A percentile compares a stretch with the other conserved stretches of the same genome.
Evolutionary conservation across 768 basidiomycete genomes (phyloP).

Genomic region (Macrolepiota dolichaula): DNA sequence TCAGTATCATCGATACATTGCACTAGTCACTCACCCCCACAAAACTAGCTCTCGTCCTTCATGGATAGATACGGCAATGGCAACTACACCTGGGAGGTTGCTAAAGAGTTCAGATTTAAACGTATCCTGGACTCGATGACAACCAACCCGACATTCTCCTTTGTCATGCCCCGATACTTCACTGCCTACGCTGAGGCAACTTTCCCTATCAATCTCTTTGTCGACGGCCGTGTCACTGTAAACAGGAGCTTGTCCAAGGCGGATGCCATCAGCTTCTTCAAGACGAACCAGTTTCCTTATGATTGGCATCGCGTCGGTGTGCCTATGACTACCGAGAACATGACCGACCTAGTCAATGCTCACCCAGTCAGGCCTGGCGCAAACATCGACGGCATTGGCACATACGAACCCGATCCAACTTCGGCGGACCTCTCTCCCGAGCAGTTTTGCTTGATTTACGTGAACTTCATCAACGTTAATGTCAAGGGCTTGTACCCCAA

Average conservation of each 20-base stretch:
- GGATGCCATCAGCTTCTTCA: conserved; percentile 17
- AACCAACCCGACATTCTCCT: conserved; percentile 16
- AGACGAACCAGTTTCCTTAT: conserved; percentile 11
- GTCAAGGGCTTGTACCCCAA: conserved; percentile 16
- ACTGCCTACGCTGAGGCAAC: conserved; percentile 18
- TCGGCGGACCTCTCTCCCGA: conserved; percentile 5
- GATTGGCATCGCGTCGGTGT: conserved; percentile 13
- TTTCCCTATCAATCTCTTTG: conserved; percentile 16
- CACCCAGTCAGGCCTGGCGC: conserved; percentile 14
- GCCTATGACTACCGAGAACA: background rate
- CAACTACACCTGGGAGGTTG: conserved; percentile 16
- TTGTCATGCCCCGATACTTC: conserved; percentile 15
- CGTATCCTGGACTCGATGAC: conserved; percentile 20
- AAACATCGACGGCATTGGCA: conserved; percentile 12
- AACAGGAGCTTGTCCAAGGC: conserved; percentile 11
- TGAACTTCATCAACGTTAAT: conserved; percentile 15
- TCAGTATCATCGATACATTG: background rate
- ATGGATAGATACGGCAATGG: conserved; percentile 17
- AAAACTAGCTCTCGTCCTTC: conserved; percentile 12
- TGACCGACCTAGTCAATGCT: conserved; percentile 7
- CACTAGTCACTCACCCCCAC: background rate
- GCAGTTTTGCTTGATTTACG: conserved; percentile 15
- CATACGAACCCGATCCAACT: conserved; percentile 12
- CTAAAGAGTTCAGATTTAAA: conserved; percentile 13
- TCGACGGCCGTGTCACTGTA: conserved; percentile 15